phyloP scores from a whole-genome alignment of 2,329 filamentous ascomycete species.

The Fusarium sp. region DNA sequence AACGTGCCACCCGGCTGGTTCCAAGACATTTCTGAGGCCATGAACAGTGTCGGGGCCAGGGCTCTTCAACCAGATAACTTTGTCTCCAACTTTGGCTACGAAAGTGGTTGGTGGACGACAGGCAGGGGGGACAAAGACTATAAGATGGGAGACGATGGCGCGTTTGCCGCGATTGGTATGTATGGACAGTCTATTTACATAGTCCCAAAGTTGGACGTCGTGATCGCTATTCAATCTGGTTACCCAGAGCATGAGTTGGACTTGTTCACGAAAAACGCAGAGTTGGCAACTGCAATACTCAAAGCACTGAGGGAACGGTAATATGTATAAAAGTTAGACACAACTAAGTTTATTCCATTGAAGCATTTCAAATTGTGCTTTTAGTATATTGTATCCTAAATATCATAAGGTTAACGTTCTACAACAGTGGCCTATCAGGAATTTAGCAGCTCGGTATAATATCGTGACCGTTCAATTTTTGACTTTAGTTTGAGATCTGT shows the following conservation, averaged over 20 bases:
- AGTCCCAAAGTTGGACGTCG: slow-evolving; percentile 1
- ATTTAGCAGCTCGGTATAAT: background rate
- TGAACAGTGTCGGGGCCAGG: slow-evolving; percentile 10
- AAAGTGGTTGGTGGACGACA: slow-evolving; percentile 33
- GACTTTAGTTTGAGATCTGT: background rate
- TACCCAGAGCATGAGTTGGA: slow-evolving; percentile 31
- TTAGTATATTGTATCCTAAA: background rate
- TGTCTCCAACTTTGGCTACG: slow-evolving; percentile 21
- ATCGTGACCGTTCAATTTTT: background rate
- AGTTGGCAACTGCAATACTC: slow-evolving; percentile 17
- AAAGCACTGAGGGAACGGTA: background rate
- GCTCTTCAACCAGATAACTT: slow-evolving; percentile 17
- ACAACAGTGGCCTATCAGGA: background rate
- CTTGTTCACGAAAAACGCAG: slow-evolving; percentile 16
- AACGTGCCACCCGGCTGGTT: slow-evolving; percentile 17
- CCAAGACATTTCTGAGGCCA: slow-evolving; percentile 15
- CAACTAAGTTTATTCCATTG: background rate
- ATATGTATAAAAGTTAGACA: background rate
- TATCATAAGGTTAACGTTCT: background rate
- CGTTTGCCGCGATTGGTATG: slow-evolving; percentile 22
- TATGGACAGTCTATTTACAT: slow-evolving; percentile 29
- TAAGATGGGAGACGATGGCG: slow-evolving; percentile 11
- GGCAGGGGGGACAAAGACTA: background rate
- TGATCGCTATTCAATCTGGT: slow-evolving; percentile 26
- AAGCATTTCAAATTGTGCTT: background rate